phyloP scores from a whole-genome alignment of 1,284 basidiomycete genomes.

The Rhodotorula sp. region DNA sequence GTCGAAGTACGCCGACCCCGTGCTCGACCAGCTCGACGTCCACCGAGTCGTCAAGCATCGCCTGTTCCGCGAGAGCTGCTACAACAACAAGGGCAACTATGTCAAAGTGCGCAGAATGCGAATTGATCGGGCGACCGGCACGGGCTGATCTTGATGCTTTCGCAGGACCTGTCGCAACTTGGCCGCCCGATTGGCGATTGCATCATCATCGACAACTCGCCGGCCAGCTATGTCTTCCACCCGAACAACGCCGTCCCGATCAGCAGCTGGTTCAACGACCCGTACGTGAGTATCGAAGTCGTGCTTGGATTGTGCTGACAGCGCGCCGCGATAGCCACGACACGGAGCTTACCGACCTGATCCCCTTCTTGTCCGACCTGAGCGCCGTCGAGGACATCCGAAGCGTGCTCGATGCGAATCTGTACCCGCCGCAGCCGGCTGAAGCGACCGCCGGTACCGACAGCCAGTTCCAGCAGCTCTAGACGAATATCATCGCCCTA shows the following conservation, averaged over 20 bases:
- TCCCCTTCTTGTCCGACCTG: constrained; percentile 88
- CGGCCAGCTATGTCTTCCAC: constrained; percentile 98
- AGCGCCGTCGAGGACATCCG: constrained; percentile 83
- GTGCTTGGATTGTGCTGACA: background rate
- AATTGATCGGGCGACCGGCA: no score
- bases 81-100: constrained; percentile 98
- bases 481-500: background rate
- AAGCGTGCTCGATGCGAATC: constrained; percentile 69
- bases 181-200: constrained; percentile 88
- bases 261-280: constrained; percentile 93
- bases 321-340: constrained; percentile 69
- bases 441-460: constrained; percentile 1
- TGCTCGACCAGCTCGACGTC: constrained; percentile 92
- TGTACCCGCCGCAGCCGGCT: constrained; percentile 25
- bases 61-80: constrained; percentile 96
- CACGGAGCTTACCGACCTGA: constrained; percentile 88
- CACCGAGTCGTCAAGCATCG: constrained; percentile 91
- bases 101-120: constrained; percentile 86
- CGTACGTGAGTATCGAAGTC: constrained; percentile 26
- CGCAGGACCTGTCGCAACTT: constrained; percentile 89
- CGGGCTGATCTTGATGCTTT: no score
- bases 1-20: constrained; percentile 99
- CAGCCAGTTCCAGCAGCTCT: constrained; percentile 22
- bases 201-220: constrained; percentile 98
- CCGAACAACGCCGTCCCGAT: constrained; percentile 98